These are phyloP conservation scores for Plasmodiophora brassicae DNA, from an alignment of 208 protist genomes.

Conservation along the genomic window DNA sequence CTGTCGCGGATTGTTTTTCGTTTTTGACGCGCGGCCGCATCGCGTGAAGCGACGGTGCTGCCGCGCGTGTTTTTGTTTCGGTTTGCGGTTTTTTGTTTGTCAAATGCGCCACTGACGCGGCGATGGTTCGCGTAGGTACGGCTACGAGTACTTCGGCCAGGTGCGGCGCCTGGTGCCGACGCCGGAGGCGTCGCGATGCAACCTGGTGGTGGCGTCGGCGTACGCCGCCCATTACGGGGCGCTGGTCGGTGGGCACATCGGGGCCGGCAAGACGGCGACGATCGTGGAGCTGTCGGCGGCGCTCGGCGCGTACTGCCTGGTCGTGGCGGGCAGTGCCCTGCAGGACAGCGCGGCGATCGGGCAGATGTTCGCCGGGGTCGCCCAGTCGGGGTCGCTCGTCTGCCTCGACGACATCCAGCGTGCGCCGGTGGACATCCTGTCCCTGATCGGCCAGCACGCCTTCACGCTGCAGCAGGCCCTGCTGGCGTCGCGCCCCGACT, in stretches of 20 bases:
- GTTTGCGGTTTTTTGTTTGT: not conserved
- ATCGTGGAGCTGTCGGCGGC: conserved; percentile 58
- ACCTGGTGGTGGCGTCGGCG: conserved; percentile 93
- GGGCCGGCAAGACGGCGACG: conserved; percentile 88
- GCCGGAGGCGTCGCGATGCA: conserved; percentile 92
- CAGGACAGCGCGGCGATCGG: conserved; percentile 54
- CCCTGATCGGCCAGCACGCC: conserved; percentile 62
- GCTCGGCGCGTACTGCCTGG: conserved; percentile 49
- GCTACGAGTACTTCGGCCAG: conserved; percentile 93
- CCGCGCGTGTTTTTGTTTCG: not conserved
- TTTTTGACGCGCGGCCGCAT: too few relatives aligned
- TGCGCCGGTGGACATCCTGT: conserved; percentile 60
- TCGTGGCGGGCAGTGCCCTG: conserved; percentile 58
- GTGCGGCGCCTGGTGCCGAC: conserved; percentile 92
- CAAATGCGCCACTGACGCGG: not conserved
- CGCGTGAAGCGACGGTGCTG: too few relatives aligned
- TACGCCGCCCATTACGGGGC: conserved; percentile 88
- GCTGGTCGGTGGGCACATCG: conserved; percentile 82
- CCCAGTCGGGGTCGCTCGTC: conserved; percentile 54
- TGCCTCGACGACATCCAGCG: conserved; percentile 70
- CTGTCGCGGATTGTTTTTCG: too few relatives aligned
- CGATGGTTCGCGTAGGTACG: conserved; percentile 63
- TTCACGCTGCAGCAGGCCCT: conserved; percentile 56
- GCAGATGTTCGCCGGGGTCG: conserved; percentile 59
- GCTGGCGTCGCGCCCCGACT: conserved; percentile 5